Percentiles rank a stretch among this genome's conserved stretches.
Conservation (phyloP, 768 basidiomycete genomes). For the Lactifluus rugatus region DNA sequence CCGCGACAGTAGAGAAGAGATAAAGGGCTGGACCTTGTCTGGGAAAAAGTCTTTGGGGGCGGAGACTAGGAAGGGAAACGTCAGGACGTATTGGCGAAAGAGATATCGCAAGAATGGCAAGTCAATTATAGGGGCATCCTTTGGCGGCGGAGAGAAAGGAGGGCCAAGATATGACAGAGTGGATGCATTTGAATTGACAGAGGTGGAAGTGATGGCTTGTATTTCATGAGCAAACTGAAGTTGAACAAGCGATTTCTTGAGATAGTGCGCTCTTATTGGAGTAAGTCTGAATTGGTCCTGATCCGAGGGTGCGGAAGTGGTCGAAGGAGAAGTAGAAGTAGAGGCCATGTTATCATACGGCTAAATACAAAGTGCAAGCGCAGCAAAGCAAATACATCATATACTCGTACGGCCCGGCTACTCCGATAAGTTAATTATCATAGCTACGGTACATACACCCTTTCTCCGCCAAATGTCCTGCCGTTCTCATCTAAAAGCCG, state of each 20-base stretch:
- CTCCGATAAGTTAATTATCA: not conserved
- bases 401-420: not conserved
- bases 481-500: constrained; percentile 46
- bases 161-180: constrained; percentile 81
- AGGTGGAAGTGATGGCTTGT: constrained; percentile 45
- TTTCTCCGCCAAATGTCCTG: constrained; percentile 30
- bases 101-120: constrained; percentile 84
- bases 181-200: constrained; percentile 37
- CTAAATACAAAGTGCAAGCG: not conserved
- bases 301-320: not conserved
- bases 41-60: constrained; percentile 91
- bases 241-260: constrained; percentile 90
- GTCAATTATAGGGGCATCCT: constrained; percentile 49
- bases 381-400: not conserved
- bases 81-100: constrained; percentile 86
- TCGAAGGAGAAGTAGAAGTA: not conserved
- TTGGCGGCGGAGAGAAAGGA: constrained; percentile 70
- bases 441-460: constrained; percentile 29
- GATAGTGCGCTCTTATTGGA: constrained; percentile 90
- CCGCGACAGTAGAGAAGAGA: constrained; percentile 69
- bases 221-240: constrained; percentile 82
- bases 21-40: constrained; percentile 90
- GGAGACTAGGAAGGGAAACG: constrained; percentile 88
- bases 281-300: constrained; percentile 39
- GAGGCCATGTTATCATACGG: not conserved